A percentile compares a stretch with the other conserved stretches of the same genome.
Conservation (phyloP, 306 rosid genomes). For the Inga laurina region DNA sequence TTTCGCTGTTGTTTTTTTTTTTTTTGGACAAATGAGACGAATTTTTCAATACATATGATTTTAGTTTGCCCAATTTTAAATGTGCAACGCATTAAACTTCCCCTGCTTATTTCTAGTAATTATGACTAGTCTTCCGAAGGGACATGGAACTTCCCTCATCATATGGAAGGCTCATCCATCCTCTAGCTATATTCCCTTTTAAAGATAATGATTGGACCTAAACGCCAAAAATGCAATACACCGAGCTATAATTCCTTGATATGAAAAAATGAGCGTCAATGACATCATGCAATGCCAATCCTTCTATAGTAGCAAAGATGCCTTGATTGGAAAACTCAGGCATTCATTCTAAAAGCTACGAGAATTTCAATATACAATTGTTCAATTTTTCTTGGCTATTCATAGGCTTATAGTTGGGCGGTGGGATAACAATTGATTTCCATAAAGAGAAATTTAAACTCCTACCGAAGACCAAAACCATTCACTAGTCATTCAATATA, state of each 20-base stretch:
- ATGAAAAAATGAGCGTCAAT: too few species aligned
- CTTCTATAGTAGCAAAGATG: background rate
- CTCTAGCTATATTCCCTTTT: background rate
- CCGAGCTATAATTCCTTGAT: background rate
- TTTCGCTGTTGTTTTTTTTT: background rate
- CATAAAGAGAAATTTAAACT: background rate
- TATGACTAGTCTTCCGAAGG: background rate
- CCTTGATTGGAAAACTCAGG: background rate
- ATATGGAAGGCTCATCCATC: background rate
- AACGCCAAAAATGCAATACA: background rate
- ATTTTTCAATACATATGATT: background rate
- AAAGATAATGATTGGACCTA: background rate
- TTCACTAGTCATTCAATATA: background rate
- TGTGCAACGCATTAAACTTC: background rate
- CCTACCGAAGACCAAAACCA: background rate
- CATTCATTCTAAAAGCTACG: background rate
- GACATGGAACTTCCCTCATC: background rate
- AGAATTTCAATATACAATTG: background rate
- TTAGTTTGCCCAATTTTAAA: slow-evolving; percentile 18
- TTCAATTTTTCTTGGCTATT: background rate
- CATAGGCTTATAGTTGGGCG: background rate
- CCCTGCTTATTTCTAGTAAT: background rate
- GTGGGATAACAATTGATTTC: background rate
- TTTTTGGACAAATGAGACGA: background rate
- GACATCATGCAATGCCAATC: background rate